Percentiles rank a stretch among this genome's conserved stretches.
These are phyloP conservation scores for Cronartium ribicola DNA, from an alignment of 1,284 basidiomycete species.

Conservation along the genomic window DNA sequence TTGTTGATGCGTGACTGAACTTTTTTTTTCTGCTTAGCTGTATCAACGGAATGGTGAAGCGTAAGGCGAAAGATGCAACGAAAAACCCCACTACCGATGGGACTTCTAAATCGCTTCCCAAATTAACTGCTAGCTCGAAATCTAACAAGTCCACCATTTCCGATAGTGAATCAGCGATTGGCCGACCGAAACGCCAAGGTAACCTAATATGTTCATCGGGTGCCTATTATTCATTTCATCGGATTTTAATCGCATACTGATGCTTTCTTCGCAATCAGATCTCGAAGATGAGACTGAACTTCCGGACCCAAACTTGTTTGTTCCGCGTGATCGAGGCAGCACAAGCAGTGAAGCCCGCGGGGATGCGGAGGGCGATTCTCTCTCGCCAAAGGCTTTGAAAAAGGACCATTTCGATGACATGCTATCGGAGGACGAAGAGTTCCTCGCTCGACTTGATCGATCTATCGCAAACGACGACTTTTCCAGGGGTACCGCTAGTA, in stretches of 20 bases:
- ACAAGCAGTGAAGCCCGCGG: neutral
- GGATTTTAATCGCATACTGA: neutral
- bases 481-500: neutral
- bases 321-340: neutral
- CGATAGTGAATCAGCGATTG: conserved; percentile 1
- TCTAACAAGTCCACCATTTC: conserved; percentile 3
- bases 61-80: neutral
- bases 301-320: neutral
- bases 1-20: neutral
- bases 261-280: neutral
- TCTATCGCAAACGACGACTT: neutral
- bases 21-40: conserved; percentile 22
- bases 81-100: neutral
- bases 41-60: conserved; percentile 27
- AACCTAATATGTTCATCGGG: neutral
- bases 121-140: neutral
- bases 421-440: neutral
- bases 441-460: neutral
- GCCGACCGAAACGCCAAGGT: conserved; percentile 2
- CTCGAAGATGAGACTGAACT: neutral
- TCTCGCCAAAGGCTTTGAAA: neutral
- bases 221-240: neutral
- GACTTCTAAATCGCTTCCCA: neutral
- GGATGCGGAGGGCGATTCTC: neutral
- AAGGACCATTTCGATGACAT: neutral